Evolutionary conservation across 257 asterid species (phyloP), one percentile per base, ranked within the genome.

Genomic region (Plectranthus barbatus): DNA sequence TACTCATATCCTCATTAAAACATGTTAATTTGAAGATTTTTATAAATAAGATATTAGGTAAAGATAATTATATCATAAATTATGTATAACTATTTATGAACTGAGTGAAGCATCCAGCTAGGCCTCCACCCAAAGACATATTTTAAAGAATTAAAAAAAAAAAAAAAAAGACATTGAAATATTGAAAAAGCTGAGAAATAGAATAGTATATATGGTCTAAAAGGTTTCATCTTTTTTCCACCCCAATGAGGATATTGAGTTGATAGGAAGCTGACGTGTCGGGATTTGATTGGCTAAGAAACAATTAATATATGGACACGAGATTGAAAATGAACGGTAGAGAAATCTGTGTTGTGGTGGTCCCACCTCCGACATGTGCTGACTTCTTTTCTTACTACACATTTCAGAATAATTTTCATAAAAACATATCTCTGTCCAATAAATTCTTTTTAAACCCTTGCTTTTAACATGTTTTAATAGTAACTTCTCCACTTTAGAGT

Each of bases 241-340:
- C 63, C 47, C 17, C 42, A 31, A 20, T 26, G 29, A 53, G 52
- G 70, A 53, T 53, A 26, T 19, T 12, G 42, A 47, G 19, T n/a
- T n/a, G n/a, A n/a, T n/a, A n/a, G n/a, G n/a, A n/a, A n/a, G 60
- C 49, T 71, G 70, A 59, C 58, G 17, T 56, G 77, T 54, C 15
- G 6, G 37, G 42, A n/a, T 69, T 2, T 21, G 39, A 67, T 73
- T 73, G 84, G 82, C 7, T 12, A 41, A 36, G 19, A 61, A 53
- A n/a, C 44, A 56, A 68, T 70, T 46, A 9, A 3, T 31, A 24
- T 5, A 36, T 42, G 8, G n/a, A n/a, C n/a, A n/a, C n/a, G n/a
- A n/a, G n/a, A 66, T 51, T 51, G 68, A 66, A 66, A 50, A 51
- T 19, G 67, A 44, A 31, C 14, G 76, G 67, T 54, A 31, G 17